Conservation (phyloP, 495 filamentous ascomycete species). For the Penicillium paradoxum region DNA sequence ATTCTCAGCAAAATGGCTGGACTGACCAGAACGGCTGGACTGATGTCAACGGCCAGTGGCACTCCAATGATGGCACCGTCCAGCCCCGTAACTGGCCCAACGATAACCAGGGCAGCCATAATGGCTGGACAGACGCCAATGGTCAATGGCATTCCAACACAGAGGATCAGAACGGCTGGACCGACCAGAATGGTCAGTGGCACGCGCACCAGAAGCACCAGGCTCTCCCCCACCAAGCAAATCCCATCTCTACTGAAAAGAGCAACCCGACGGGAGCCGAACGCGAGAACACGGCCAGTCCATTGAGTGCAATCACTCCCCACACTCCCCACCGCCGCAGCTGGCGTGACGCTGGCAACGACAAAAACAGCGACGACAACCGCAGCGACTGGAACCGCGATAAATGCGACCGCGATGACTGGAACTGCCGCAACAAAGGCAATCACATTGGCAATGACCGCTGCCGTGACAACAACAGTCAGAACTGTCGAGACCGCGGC, state of each 20-base stretch:
- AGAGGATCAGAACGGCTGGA: conserved; percentile 10
- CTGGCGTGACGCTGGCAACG: conserved; percentile 6
- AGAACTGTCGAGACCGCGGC: neutral
- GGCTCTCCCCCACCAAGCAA: neutral
- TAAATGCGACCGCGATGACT: conserved; percentile 9
- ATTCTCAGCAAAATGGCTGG: conserved; percentile 10
- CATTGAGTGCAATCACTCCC: neutral
- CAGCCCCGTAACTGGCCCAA: too few species aligned
- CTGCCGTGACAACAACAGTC: neutral
- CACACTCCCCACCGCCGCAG: neutral
- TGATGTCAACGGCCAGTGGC: conserved; percentile 18
- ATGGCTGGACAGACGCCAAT: conserved; percentile 19
- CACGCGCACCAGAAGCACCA: conserved; percentile 16
- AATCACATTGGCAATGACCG: neutral
- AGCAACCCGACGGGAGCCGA: neutral
- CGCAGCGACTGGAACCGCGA: too few species aligned
- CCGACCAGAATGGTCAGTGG: conserved; percentile 14
- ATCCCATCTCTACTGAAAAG: neutral
- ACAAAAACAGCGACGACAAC: conserved; percentile 9
- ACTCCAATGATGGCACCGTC: too few species aligned
- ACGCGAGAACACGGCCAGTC: neutral
- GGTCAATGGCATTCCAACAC: conserved; percentile 18
- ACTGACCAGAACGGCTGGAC: conserved; percentile 18
- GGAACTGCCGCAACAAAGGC: neutral
- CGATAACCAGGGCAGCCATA: too few species aligned